Percentiles rank a stretch among this genome's conserved stretches.
Evolutionary conservation across 352 stramenopile species (phyloP).

Genomic region (Pythium phragmiticola): DNA sequence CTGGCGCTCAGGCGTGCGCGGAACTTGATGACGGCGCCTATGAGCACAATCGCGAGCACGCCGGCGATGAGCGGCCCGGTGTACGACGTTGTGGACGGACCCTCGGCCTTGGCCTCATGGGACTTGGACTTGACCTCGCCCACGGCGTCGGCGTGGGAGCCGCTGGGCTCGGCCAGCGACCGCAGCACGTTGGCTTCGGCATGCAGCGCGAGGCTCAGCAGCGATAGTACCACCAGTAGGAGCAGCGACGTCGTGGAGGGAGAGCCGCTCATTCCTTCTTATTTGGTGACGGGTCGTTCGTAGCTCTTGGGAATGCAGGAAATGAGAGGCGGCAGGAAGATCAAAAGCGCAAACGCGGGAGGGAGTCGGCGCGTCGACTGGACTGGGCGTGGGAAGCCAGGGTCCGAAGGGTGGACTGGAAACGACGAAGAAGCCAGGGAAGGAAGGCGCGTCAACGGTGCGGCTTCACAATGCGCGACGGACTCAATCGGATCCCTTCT

Average conservation of each 20-base stretch:
- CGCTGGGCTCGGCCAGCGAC: background rate
- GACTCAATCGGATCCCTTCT: background rate
- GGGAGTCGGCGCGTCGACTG: background rate
- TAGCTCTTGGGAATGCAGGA: background rate
- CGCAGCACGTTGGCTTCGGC: background rate
- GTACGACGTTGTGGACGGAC: conserved; percentile 29
- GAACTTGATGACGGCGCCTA: conserved; percentile 57
- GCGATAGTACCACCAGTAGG: background rate
- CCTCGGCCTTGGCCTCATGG: conserved; percentile 10
- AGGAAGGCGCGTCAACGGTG: background rate
- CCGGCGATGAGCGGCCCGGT: conserved; percentile 42
- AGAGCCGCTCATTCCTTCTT: background rate
- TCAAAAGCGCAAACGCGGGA: background rate
- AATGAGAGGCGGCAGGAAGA: conserved; percentile 9
- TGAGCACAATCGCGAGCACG: conserved; percentile 52
- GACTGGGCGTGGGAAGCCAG: background rate
- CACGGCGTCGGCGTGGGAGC: conserved; percentile 4
- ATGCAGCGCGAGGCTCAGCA: background rate
- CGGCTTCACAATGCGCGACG: background rate
- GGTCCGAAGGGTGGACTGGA: background rate
- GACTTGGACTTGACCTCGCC: background rate
- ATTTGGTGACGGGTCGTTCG: background rate
- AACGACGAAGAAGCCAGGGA: background rate
- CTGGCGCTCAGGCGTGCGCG: conserved; percentile 27
- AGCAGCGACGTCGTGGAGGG: background rate